Base-by-base conservation (phyloP, 163 green algal genomes). In the Scenedesmus sp. region DNA sequence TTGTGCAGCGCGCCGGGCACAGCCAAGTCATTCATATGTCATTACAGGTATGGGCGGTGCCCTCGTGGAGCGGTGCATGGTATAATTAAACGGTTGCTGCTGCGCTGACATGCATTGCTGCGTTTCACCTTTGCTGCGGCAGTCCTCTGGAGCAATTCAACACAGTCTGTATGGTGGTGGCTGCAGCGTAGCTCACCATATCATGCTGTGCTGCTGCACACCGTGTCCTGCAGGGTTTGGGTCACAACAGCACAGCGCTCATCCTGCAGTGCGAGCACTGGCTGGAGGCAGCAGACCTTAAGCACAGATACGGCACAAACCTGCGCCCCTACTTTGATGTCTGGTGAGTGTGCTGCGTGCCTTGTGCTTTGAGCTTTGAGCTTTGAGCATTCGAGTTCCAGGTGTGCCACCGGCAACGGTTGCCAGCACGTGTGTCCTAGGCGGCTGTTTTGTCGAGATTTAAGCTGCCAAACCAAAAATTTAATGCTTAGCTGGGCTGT, bases 231-330 rank as follows among this genome's bases (percentile, higher is more conserved):
- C 87, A 93, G 91, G 81, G 81, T 43, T 22, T 88, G 3, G 73
- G 13, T 61, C 79, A 68, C 43, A 86, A 81, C 43, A 89, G 81
- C 43, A 43, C 78, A 37, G 89, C 93, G 4, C 87, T 96, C 46
- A 86, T 96, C 43, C 92, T 97, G 37, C 86, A 93, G 26, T 94
- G 92, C 56, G 94, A 97, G 89, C 94, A 96, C 76, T 97, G 94
- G 95, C 92, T 97, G 37, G 95, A 97, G 72, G 94, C 94, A 61
- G 94, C 92, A 43, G 95, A 97, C 86, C 61, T 87, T 10, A 94
- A 96, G 83, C 95, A 97, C 78, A 85, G 95, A 40, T 96, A 97
- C 90, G 95, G 95, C 83, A 94, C 89, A 88, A 96, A 97, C 83
- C 92, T 97, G n/a, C 73, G 84, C 18, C 92, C 94, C 18, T 97